phyloP scores from a whole-genome alignment of 371 early-diverging fungal species.

The Mucor sp. region DNA sequence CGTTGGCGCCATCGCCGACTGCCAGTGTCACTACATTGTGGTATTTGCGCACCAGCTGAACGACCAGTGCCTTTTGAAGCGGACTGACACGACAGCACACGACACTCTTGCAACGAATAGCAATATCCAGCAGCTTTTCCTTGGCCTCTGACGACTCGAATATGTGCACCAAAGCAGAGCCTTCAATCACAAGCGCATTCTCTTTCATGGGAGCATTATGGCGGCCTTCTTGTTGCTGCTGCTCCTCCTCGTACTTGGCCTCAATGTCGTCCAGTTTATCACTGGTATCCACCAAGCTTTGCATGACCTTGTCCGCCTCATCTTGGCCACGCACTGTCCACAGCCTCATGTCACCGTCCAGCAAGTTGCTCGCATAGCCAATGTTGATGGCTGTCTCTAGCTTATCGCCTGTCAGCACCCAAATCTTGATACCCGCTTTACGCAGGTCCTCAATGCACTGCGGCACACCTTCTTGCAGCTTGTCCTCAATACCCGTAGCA shows the following conservation, averaged over 20 bases:
- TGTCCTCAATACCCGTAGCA: slow-evolving; percentile 98
- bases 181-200: slow-evolving; percentile 90
- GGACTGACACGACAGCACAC: slow-evolving; percentile 96
- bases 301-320: slow-evolving; percentile 36
- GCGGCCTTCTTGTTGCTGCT: not conserved
- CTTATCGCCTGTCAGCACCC: slow-evolving; percentile 99
- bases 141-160: slow-evolving; percentile 66
- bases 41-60: slow-evolving; percentile 85
- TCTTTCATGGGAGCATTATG: slow-evolving; percentile 10
- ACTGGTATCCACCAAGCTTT: slow-evolving; percentile 48
- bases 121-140: slow-evolving; percentile 70
- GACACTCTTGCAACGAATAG: slow-evolving; percentile 84
- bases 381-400: slow-evolving; percentile 99
- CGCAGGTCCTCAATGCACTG: slow-evolving; percentile 86
- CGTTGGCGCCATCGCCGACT: slow-evolving; percentile 99
- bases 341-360: slow-evolving; percentile 74
- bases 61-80: slow-evolving; percentile 96
- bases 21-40: slow-evolving; percentile 80
- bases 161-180: slow-evolving; percentile 80
- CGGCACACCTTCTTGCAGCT: slow-evolving; percentile 95
- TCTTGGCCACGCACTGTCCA: slow-evolving; percentile 68
- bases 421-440: slow-evolving; percentile 94
- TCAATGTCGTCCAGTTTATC: slow-evolving; percentile 2
- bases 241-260: slow-evolving; percentile 4
- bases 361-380: slow-evolving; percentile 86